Base-by-base conservation (phyloP, 176 grass and related monocot genomes). In the Tillandsia leiboldiana region DNA sequence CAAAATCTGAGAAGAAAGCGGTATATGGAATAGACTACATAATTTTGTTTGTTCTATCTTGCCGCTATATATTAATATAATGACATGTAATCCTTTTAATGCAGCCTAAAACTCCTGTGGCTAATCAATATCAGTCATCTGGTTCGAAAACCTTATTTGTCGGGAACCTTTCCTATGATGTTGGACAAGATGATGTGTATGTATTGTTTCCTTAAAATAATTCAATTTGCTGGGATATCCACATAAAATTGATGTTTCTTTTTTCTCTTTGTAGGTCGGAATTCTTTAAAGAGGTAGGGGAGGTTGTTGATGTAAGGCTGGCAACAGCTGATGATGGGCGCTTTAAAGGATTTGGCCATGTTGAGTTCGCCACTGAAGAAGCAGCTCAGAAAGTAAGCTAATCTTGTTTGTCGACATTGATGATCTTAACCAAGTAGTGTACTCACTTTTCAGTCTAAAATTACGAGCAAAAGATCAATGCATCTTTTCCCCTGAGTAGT, bases 341-440 rank as follows among this genome's bases (percentile, higher is more conserved):
- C 1, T 59, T 72, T 8, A 97, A 63, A 51, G 86, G 89, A 11
- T 92, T 83, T 79, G 80, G 86, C n/a, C 82, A 97, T 79, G 84
- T 97, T 62, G 74, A 90, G 71, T 97, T 97, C 61, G 72, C 74
- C 65, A 63, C 78, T 2, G 56, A 65, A 71, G 81, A 92, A 74
- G 93, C 57, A 65, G 93, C 81, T 58, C 27, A 81, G 18, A 92
- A 97, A 49, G 93, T 90, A 42, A 47, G 2, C 48, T 27, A 29
- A 26, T 74, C 2, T 49, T 10, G 65, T 51, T 67, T 33, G 26
- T 42, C 33, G 7, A 42, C 33, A 68, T 13, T 4, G 8, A 23
- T 18, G 27, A 66, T 42, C 33, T 42, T 42, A 42, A 42, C 33
- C 5, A 7, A 42, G 4, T 42, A 42, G 33, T 7, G 33, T 42